phyloP scores from a whole-genome alignment of 2,329 filamentous ascomycete genomes.

The Fusarium agapanthi region DNA sequence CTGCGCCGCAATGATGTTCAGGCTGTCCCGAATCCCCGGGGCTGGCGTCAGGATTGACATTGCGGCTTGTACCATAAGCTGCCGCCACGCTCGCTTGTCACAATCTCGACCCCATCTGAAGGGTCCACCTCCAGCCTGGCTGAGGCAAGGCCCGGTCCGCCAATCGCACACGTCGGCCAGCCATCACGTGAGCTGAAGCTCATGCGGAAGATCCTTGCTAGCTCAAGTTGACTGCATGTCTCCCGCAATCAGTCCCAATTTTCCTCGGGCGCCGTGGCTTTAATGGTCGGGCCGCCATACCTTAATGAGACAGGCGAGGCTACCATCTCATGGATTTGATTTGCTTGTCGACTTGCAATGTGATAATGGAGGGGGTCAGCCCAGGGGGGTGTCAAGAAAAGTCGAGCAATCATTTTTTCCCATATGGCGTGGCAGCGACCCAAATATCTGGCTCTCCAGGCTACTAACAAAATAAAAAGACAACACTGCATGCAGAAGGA shows the following conservation, averaged over 20 bases:
- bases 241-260: slow-evolving; percentile 45
- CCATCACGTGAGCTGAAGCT: slow-evolving; percentile 47
- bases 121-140: slow-evolving; percentile 31
- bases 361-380: background rate
- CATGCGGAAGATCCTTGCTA: slow-evolving; percentile 49
- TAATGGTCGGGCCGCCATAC: slow-evolving; percentile 34
- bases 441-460: slow-evolving; percentile 2
- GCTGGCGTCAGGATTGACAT: slow-evolving; percentile 34
- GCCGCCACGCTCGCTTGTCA: slow-evolving; percentile 30
- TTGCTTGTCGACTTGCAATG: background rate
- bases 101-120: slow-evolving; percentile 21
- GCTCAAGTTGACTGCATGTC: slow-evolving; percentile 45
- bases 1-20: background rate
- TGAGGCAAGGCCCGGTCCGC: slow-evolving; percentile 49
- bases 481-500: background rate
- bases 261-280: slow-evolving; percentile 37
- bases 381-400: background rate
- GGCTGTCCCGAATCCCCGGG: slow-evolving; percentile 28
- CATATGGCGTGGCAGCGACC: slow-evolving; percentile 1
- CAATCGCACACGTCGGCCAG: slow-evolving; percentile 49
- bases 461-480: background rate
- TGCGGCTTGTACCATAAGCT: slow-evolving; percentile 24
- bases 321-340: slow-evolving; percentile 26
- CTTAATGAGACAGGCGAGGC: slow-evolving; percentile 32
- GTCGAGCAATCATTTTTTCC: background rate